Evolutionary conservation across 2,329 filamentous ascomycete species (phyloP).

Genomic region (Drechslerella dactyloides): DNA sequence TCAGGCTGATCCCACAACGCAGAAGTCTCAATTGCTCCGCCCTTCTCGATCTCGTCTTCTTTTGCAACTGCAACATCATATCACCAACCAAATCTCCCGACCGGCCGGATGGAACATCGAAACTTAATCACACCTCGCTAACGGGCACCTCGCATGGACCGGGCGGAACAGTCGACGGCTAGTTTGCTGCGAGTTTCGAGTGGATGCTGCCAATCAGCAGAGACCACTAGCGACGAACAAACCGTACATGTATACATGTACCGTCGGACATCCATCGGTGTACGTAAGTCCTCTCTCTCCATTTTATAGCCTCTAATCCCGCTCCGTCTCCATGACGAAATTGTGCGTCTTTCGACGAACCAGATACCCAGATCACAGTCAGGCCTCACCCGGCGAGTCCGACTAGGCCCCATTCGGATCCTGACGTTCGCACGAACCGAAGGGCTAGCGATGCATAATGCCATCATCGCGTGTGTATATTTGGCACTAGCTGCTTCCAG

Average conservation of each 20-base stretch:
- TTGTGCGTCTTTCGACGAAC: slow-evolving; percentile 18
- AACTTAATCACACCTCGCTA: slow-evolving; percentile 34
- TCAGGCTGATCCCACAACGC: slow-evolving; percentile 19
- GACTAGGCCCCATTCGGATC: slow-evolving; percentile 10
- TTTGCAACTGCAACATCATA: slow-evolving; percentile 2
- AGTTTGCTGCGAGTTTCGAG: background rate
- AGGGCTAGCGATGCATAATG: slow-evolving; percentile 26
- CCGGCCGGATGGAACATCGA: background rate
- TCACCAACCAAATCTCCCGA: background rate
- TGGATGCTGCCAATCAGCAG: slow-evolving; percentile 6
- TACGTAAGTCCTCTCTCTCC: background rate
- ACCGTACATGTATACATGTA: slow-evolving; percentile 10
- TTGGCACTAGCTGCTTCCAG: slow-evolving; percentile 39
- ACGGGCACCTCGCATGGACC: slow-evolving; percentile 21
- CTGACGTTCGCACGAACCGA: slow-evolving; percentile 1
- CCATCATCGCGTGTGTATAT: slow-evolving; percentile 46
- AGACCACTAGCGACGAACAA: slow-evolving; percentile 15
- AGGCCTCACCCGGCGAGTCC: slow-evolving; percentile 13
- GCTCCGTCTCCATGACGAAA: slow-evolving; percentile 42
- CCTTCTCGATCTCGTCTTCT: background rate
- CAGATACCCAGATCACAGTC: slow-evolving; percentile 18
- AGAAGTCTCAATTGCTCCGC: background rate
- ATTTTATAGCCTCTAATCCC: slow-evolving; percentile 14
- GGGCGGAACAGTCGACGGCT: slow-evolving; percentile 12
- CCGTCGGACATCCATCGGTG: background rate